phyloP scores from a whole-genome alignment of 2,329 filamentous ascomycete species.

The Tolypocladium nubicola region DNA sequence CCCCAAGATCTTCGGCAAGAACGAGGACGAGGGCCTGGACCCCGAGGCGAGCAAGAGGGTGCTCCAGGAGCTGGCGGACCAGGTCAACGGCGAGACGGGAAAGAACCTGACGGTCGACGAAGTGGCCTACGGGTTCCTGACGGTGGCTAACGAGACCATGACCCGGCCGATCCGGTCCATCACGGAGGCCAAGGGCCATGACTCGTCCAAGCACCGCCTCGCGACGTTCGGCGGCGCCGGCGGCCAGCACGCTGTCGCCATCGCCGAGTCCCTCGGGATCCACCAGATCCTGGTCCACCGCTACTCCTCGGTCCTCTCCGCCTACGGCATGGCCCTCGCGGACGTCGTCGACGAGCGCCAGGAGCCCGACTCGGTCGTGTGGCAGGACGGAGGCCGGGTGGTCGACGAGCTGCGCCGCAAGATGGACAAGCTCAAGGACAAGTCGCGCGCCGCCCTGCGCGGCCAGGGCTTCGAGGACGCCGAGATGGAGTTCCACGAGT shows the following conservation, averaged over 20 bases:
- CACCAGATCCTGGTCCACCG: slow-evolving; percentile 30
- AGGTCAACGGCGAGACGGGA: slow-evolving; percentile 30
- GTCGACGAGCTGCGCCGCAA: slow-evolving; percentile 57
- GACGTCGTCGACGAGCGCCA: slow-evolving; percentile 32
- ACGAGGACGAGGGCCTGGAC: slow-evolving; percentile 21
- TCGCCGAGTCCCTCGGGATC: slow-evolving; percentile 32
- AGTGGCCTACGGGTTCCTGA: slow-evolving; percentile 25
- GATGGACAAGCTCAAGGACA: slow-evolving; percentile 70
- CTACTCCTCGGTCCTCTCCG: slow-evolving; percentile 34
- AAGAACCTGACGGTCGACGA: slow-evolving; percentile 18
- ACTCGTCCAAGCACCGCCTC: slow-evolving; percentile 23
- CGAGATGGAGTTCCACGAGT: slow-evolving; percentile 30
- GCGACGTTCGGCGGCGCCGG: slow-evolving; percentile 28
- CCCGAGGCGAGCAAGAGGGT: slow-evolving; percentile 25
- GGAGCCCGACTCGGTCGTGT: slow-evolving; percentile 43
- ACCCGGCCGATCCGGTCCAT: slow-evolving; percentile 22
- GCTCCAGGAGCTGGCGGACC: slow-evolving; percentile 28
- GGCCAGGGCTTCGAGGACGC: slow-evolving; percentile 68
- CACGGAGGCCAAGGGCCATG: slow-evolving; percentile 24
- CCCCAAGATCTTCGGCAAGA: slow-evolving; percentile 43
- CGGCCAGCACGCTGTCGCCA: slow-evolving; percentile 32
- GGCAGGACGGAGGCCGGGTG: slow-evolving; percentile 47
- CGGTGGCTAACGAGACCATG: slow-evolving; percentile 26
- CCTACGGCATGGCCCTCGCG: slow-evolving; percentile 34
- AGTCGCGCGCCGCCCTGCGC: slow-evolving; percentile 54